Base-by-base conservation (phyloP, 164 flowering plant genomes). In the Santalum album region DNA sequence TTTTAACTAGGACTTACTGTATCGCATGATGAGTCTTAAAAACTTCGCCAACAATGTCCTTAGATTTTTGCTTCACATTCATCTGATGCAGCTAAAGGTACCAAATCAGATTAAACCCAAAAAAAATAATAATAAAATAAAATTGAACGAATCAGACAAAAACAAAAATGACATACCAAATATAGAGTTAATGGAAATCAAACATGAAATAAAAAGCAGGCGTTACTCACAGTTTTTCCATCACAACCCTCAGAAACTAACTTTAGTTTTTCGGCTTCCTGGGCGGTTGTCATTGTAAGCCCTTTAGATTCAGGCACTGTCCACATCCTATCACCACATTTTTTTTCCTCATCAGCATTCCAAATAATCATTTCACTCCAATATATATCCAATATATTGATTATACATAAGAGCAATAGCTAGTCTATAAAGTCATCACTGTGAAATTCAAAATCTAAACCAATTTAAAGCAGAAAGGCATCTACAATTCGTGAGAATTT, bases 231-330 rank as follows among this genome's bases (percentile, higher is more conserved):
- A 39, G 54, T 21, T 64, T 57, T 65, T 47, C 69, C 61, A 60
- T 64, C 59, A 49, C 87, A 81, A 39, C 78, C 78, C 59, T 81
- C 80, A n/a, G 82, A 72, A 59, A 77, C 69, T 55, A 81, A 56
- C 26, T 78, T 78, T 27, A 81, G 27, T 44, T 50, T 62, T 58
- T 75, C 82, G 40, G 74, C 80, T 67, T 77, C 84, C 1, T 48
- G 24, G 1, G 72, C 54, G 2, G 78, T 67, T 46, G 74, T 57
- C 56, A 65, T 59, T 24, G 74, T 39, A 12, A 74, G 24, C 19
- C 72, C 70, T 71, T 65, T 75, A 59, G 69, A 52, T 52, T 76
- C 86, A 25, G 83, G 73, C 35, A 60, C 69, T 43, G 54, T 46
- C 80, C 85, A 71, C 69, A 67, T 67, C 63, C 85, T 78, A 75